These are phyloP conservation scores for Cladorrhinum sp. DNA, from an alignment of 2,329 filamentous ascomycete species.

Conservation along the genomic window DNA sequence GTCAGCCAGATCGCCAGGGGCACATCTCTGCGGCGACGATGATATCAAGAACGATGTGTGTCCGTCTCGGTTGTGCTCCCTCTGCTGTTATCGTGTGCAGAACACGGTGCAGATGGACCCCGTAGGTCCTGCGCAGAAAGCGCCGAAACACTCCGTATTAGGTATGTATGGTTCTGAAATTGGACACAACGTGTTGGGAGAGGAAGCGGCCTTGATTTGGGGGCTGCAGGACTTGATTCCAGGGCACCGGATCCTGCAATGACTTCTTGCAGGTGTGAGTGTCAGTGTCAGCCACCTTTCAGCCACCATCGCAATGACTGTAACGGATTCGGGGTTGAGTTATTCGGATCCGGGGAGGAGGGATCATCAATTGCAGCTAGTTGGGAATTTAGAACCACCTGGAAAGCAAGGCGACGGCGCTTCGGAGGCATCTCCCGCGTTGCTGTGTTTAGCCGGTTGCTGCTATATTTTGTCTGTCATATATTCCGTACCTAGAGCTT, in stretches of 20 bases:
- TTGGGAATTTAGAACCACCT: background rate
- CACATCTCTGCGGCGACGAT: background rate
- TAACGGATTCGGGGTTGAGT: background rate
- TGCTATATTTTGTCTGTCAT: background rate
- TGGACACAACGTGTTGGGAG: background rate
- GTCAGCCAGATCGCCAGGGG: background rate
- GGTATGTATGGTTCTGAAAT: background rate
- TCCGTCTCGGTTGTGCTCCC: background rate
- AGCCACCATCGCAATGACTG: background rate
- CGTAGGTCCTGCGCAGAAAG: background rate
- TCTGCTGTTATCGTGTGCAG: background rate
- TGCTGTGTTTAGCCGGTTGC: background rate
- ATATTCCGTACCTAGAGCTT: too few relatives aligned
- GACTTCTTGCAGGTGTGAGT: background rate
- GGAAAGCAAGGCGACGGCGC: background rate
- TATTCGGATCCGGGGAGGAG: background rate
- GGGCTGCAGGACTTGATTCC: background rate
- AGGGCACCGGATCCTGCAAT: background rate
- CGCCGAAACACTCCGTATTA: background rate
- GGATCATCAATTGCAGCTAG: background rate
- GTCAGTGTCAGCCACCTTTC: background rate
- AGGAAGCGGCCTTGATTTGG: background rate
- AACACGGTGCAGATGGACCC: background rate
- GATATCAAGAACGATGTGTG: background rate
- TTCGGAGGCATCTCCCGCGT: background rate